These are phyloP conservation scores for Blastobotrys muscicola DNA, from an alignment of 805 yeast species.

Conservation along the genomic window DNA sequence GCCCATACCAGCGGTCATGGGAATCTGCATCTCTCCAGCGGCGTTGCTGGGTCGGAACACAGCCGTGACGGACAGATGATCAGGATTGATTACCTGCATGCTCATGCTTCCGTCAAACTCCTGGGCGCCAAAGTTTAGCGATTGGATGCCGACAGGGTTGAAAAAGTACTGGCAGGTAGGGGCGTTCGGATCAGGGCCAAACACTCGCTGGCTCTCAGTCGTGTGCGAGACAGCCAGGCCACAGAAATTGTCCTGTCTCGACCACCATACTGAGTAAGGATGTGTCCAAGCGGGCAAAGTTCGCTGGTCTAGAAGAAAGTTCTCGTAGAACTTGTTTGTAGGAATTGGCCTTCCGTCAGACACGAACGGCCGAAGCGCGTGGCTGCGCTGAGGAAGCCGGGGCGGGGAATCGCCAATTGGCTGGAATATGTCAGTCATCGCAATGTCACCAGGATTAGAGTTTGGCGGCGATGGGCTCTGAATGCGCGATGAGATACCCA, in stretches of 20 bases:
- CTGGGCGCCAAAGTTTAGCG: constrained; percentile 34
- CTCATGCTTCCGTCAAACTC: constrained; percentile 15
- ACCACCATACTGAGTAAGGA: constrained; percentile 68
- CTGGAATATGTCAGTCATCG: too few relatives aligned
- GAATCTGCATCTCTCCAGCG: constrained; percentile 38
- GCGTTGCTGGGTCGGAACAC: constrained; percentile 9
- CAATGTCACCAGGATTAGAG: too few relatives aligned
- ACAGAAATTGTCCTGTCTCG: constrained; percentile 36
- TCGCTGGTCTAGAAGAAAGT: constrained; percentile 57
- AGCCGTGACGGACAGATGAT: constrained; percentile 28
- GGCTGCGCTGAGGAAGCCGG: constrained; percentile 5
- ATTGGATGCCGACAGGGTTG: constrained; percentile 43
- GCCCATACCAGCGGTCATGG: constrained; percentile 76
- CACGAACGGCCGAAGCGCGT: constrained; percentile 11
- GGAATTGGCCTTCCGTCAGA: constrained; percentile 37
- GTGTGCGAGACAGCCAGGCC: constrained; percentile 68
- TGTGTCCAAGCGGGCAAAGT: constrained; percentile 70
- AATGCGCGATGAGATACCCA: too few relatives aligned
- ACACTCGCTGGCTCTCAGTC: constrained; percentile 48
- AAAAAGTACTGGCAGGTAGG: constrained; percentile 37
- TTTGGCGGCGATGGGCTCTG: too few relatives aligned
- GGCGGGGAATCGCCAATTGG: neutral
- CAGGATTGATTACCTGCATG: constrained; percentile 33
- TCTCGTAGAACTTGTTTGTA: constrained; percentile 74
- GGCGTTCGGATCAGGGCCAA: constrained; percentile 51